These are phyloP conservation scores for Capronia epimyces DNA, from an alignment of 2,329 filamentous ascomycete species.

Conservation along the genomic window DNA sequence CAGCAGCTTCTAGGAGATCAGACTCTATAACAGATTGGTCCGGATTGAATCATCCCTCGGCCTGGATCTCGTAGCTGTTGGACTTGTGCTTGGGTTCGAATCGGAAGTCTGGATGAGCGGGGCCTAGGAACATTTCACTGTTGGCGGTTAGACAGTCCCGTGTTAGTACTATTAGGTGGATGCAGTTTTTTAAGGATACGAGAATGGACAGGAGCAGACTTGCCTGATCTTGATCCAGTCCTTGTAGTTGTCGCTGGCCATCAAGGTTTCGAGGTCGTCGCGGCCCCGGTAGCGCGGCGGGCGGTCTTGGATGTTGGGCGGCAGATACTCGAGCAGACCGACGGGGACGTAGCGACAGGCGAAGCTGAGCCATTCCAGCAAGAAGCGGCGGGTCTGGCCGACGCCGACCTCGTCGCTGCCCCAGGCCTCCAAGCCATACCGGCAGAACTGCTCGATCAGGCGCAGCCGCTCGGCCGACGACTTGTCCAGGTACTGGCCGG, in stretches of 20 bases:
- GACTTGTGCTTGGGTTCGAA: conserved; percentile 98
- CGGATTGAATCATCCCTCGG: conserved; percentile 52
- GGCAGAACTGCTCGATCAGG: conserved; percentile 83
- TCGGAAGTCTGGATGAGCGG: conserved; percentile 80
- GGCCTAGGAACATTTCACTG: conserved; percentile 96
- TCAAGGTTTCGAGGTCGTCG: conserved; percentile 87
- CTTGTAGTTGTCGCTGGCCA: conserved; percentile 84
- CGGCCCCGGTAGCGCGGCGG: conserved; percentile 78
- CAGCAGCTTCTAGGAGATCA: no score
- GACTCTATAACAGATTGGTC: no score
- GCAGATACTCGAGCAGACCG: conserved; percentile 79
- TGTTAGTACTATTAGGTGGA: conserved; percentile 9
- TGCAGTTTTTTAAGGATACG: neutral
- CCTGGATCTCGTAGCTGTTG: conserved; percentile 79
- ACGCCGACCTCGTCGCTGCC: conserved; percentile 92
- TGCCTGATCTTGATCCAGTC: conserved; percentile 99
- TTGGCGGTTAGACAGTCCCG: no score
- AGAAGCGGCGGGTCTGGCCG: conserved; percentile 81
- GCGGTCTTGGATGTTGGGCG: conserved; percentile 81
- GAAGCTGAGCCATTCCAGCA: conserved; percentile 95
- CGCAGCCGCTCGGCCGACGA: conserved; percentile 76
- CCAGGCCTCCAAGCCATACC: conserved; percentile 90
- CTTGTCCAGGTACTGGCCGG: conserved; percentile 92
- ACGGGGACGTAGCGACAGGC: conserved; percentile 85
- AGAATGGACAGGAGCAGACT: conserved; percentile 33